Evolutionary conservation across 1,139 yeast species (phyloP).

Genomic region (Lodderomyces margitis): DNA sequence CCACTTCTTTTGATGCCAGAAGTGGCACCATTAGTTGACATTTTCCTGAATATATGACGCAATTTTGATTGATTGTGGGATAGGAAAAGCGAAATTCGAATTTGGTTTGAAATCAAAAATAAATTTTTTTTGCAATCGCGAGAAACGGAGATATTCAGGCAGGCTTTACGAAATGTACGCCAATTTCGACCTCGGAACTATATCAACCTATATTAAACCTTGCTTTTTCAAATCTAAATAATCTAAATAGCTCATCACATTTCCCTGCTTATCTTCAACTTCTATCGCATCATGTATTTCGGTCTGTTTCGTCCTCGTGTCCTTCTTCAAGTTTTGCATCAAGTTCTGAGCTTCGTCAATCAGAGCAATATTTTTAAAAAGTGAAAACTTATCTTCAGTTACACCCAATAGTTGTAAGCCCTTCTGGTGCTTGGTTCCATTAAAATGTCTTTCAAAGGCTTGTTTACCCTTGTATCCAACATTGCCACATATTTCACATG

Average conservation of each 20-base stretch:
- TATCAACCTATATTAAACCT: constrained; percentile 49
- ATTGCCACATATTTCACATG: constrained; percentile 89
- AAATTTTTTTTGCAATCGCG: not conserved
- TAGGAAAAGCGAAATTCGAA: too few relatives aligned
- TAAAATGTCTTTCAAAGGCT: constrained; percentile 72
- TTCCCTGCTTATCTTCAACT: constrained; percentile 90
- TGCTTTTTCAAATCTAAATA: constrained; percentile 83
- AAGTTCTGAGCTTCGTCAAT: constrained; percentile 69
- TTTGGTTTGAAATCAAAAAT: not conserved
- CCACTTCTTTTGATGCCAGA: constrained; percentile 24
- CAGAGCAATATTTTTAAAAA: constrained; percentile 61
- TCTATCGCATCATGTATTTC: constrained; percentile 62
- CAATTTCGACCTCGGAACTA: not conserved
- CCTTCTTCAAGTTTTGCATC: constrained; percentile 48
- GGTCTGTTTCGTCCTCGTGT: constrained; percentile 36
- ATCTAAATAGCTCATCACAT: constrained; percentile 82
- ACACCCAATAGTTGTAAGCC: constrained; percentile 81
- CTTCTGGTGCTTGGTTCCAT: constrained; percentile 62
- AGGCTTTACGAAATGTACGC: too few relatives aligned
- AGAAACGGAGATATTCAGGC: too few relatives aligned
- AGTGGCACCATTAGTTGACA: constrained; percentile 4
- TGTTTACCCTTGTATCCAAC: constrained; percentile 69
- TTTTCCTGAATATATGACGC: not conserved
- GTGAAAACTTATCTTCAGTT: constrained; percentile 30
- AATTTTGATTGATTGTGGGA: too few relatives aligned